Evolutionary conservation across 1,139 yeast genomes (phyloP).

Genomic region (Saccharomyces pastorianus): DNA sequence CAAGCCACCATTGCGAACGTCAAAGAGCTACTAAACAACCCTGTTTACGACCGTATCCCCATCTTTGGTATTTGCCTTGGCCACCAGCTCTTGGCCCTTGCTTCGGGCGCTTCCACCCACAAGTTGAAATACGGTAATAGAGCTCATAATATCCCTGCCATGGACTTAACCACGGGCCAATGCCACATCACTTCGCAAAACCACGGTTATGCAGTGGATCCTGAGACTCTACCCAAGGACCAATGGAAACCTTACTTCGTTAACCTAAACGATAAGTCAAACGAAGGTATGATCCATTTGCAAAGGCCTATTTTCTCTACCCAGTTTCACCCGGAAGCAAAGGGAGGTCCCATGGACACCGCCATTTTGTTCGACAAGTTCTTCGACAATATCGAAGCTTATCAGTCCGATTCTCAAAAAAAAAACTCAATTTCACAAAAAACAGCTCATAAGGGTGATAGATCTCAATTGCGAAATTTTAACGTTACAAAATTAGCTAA

Average conservation of each 20-base stretch:
- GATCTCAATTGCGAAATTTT: slow-evolving; percentile 32
- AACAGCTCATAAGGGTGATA: slow-evolving; percentile 32
- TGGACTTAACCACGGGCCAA: slow-evolving; percentile 80
- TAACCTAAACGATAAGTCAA: slow-evolving; percentile 88
- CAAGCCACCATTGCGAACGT: slow-evolving; percentile 71
- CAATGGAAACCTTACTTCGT: slow-evolving; percentile 84
- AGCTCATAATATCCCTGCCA: slow-evolving; percentile 95
- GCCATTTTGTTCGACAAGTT: slow-evolving; percentile 84
- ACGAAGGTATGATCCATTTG: slow-evolving; percentile 93
- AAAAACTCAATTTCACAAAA: slow-evolving; percentile 16
- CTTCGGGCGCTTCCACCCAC: slow-evolving; percentile 86
- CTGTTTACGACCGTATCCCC: slow-evolving; percentile 54
- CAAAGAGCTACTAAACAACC: slow-evolving; percentile 57
- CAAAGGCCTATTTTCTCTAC: slow-evolving; percentile 86
- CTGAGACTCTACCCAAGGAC: slow-evolving; percentile 51
- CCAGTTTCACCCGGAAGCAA: slow-evolving; percentile 98
- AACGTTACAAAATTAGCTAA: slow-evolving; percentile 76
- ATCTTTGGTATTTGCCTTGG: slow-evolving; percentile 96
- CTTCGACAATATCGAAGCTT: slow-evolving; percentile 58
- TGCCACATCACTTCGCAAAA: slow-evolving; percentile 97
- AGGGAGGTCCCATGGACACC: slow-evolving; percentile 96
- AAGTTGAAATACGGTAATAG: slow-evolving; percentile 96
- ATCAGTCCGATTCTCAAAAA: slow-evolving; percentile 36
- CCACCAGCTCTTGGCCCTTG: slow-evolving; percentile 89
- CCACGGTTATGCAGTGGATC: slow-evolving; percentile 96